A percentile compares a stretch with the other conserved stretches of the same genome.
phyloP scores from a whole-genome alignment of 768 basidiomycete species.

The Tricholoma flavovirens region DNA sequence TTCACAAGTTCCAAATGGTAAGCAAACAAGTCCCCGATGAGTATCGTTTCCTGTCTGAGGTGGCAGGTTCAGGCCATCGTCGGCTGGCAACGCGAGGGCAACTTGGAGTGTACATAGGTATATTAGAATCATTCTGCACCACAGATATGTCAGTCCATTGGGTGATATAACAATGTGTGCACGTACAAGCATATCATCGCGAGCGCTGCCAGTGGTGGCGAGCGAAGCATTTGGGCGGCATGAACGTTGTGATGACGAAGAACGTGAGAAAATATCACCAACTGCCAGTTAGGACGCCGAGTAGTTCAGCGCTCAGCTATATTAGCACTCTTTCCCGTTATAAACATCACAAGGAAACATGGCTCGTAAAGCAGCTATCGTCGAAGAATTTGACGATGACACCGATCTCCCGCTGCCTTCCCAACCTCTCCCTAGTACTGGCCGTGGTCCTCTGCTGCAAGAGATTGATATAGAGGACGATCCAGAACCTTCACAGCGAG shows the following conservation, averaged over 20 bases:
- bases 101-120: constrained; percentile 12
- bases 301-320: no score
- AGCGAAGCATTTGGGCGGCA: constrained; percentile 30
- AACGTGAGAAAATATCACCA: constrained; percentile 27
- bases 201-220: constrained; percentile 26
- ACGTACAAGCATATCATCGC: constrained; percentile 29
- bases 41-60: constrained; percentile 21
- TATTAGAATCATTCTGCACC: constrained; percentile 10
- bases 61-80: constrained; percentile 7
- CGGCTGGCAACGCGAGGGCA: constrained; percentile 9
- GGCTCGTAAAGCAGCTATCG: constrained; percentile 65
- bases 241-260: constrained; percentile 23
- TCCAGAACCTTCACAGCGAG: constrained; percentile 32
- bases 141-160: neutral
- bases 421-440: constrained; percentile 58
- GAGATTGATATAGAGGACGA: constrained; percentile 49
- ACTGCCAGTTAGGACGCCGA: no score
- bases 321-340: constrained; percentile 5
- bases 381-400: constrained; percentile 91
- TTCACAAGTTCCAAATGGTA: constrained; percentile 53
- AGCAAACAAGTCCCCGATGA: constrained; percentile 34
- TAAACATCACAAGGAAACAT: constrained; percentile 29
- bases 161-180: neutral
- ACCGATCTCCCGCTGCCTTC: constrained; percentile 82
- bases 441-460: constrained; percentile 74